Conservation (phyloP, 495 filamentous ascomycete species). For the Massariosphaeria phaeospora region DNA sequence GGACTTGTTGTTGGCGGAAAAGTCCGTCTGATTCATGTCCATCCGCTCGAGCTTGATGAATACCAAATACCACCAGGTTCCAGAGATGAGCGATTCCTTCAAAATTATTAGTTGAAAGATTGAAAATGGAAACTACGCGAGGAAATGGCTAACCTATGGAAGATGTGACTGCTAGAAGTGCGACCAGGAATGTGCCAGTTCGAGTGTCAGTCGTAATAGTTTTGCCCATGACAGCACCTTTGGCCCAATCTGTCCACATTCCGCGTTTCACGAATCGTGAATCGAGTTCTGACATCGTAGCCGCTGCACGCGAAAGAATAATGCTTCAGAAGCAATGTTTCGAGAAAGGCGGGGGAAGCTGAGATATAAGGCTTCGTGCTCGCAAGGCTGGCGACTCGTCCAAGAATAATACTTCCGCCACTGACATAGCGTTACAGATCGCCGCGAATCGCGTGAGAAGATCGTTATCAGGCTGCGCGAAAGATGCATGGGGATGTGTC, state of each 20-base stretch:
- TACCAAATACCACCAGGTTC: constrained; percentile 3
- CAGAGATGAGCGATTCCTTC: constrained; percentile 4
- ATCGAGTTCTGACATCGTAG: constrained; percentile 4
- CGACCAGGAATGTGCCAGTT: constrained; percentile 4
- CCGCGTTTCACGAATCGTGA: constrained; percentile 10
- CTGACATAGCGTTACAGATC: too few species aligned
- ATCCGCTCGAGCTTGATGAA: constrained; percentile 6
- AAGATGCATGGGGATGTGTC: too few species aligned
- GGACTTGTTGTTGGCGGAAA: constrained; percentile 9
- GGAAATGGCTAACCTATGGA: background rate
- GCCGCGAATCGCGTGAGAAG: too few species aligned
- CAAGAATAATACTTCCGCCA: too few species aligned
- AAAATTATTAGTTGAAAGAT: background rate
- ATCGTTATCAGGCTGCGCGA: too few species aligned
- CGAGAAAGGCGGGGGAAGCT: too few species aligned
- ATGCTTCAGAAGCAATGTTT: too few species aligned
- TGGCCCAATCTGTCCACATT: constrained; percentile 1
- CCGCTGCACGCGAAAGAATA: too few species aligned
- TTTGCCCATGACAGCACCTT: constrained; percentile 9
- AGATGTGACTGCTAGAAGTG: constrained; percentile 9
- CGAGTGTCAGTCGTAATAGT: constrained; percentile 15
- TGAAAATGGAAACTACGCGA: background rate
- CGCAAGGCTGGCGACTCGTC: too few species aligned
- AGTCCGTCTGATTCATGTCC: background rate
- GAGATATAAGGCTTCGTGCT: too few species aligned